Evolutionary conservation across 176 grass and related monocot species (phyloP), one percentile per base, ranked within the genome.

Genomic region (Cocos nucifera): DNA sequence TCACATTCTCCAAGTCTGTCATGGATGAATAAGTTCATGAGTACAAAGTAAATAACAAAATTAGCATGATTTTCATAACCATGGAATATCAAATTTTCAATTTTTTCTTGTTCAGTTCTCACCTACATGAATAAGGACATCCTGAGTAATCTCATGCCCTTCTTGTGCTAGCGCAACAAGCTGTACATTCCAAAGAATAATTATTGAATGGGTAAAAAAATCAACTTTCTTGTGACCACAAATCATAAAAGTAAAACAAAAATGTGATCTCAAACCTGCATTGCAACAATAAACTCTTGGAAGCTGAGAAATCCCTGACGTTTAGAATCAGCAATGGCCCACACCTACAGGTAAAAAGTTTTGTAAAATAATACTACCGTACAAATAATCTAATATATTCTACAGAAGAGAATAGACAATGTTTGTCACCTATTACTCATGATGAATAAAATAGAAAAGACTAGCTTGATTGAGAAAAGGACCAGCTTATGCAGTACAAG

Each of bases 251-350:
- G 22, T 21, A 58, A 58, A 58, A 24, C 21, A 58, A 23, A 21
- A 58, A 44, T 44, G 35, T 44, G 10, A 44, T 1, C 35, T 44
- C 14, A 44, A 58, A 88, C 84, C 89, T 94, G 83, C 89, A 84
- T 88, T 1, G 77, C 84, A 19, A 69, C 87, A 63, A 81, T 79
- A 15, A 88, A 88, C 63, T 93, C 84, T 3, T 58, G 59, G 67
- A 84, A 83, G 27, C 80, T 80, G 64, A 93, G 89, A 84, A 84
- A 93, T 2, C 89, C 89, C 74, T 81, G 84, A 7, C 80, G 80
- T 75, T 88, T 88, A 3, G 80, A 93, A 79, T 93, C 84, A 63
- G 84, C 80, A 62, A 84, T 86, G 3, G 80, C 78, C 80, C 89
- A 85, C 0, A 94, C 80, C 89, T 94, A 56, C 54, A 67, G 9